Conservation (phyloP, 371 early-diverging fungal genomes). For the Zychaea mexicana region DNA sequence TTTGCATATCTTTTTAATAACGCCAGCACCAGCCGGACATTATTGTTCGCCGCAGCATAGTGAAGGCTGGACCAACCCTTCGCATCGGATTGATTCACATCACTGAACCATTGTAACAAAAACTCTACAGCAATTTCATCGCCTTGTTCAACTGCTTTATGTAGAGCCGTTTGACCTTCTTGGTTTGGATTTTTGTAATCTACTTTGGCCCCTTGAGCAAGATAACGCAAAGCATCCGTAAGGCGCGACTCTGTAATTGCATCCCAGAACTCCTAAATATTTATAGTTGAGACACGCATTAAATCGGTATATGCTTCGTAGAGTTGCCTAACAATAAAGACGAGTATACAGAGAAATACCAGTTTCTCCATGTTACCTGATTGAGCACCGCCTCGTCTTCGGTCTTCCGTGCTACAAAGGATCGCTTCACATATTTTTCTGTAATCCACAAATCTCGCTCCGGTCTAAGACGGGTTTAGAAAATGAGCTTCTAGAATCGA, state of each 20-base stretch:
- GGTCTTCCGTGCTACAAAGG: slow-evolving; percentile 47
- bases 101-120: slow-evolving; percentile 68
- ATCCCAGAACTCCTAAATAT: slow-evolving; percentile 53
- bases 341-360: too few species aligned
- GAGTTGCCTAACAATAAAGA: too few species aligned
- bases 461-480: slow-evolving; percentile 30
- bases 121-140: slow-evolving; percentile 71
- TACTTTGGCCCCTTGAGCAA: slow-evolving; percentile 79
- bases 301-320: too few species aligned
- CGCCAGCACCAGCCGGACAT: slow-evolving; percentile 62
- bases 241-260: slow-evolving; percentile 61
- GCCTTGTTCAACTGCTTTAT: slow-evolving; percentile 60
- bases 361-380: slow-evolving; percentile 17
- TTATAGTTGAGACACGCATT: neutral
- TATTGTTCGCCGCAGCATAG: slow-evolving; percentile 72
- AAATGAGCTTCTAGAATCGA: neutral
- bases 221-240: slow-evolving; percentile 54
- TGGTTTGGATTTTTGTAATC: slow-evolving; percentile 63
- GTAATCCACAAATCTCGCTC: slow-evolving; percentile 71
- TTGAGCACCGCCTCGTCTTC: slow-evolving; percentile 25
- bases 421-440: slow-evolving; percentile 76
- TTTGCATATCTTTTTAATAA: slow-evolving; percentile 73
- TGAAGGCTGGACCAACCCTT: slow-evolving; percentile 80
- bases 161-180: slow-evolving; percentile 58
- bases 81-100: slow-evolving; percentile 63